Percentiles rank a stretch among this genome's conserved stretches.
These are phyloP conservation scores for Salix purpurea DNA, from an alignment of 345 rosid species.

Conservation along the genomic window DNA sequence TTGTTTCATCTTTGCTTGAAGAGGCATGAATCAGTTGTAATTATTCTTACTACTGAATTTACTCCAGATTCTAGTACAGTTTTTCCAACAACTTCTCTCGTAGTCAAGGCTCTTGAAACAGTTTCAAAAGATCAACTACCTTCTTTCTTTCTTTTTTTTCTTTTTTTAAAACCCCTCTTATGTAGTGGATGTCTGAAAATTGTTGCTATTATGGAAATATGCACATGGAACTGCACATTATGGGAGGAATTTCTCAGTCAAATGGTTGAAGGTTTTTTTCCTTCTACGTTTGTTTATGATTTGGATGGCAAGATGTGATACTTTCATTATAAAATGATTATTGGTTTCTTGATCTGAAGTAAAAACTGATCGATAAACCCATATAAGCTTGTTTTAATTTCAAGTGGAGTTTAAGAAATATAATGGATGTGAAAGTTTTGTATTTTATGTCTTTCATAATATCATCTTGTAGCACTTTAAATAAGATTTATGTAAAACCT, in stretches of 20 bases:
- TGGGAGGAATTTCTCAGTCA: conserved; percentile 95
- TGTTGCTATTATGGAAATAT: conserved; percentile 52
- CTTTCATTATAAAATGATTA: background rate
- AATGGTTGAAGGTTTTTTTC: conserved; percentile 83
- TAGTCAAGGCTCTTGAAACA: background rate
- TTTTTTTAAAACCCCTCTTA: background rate
- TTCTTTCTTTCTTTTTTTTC: too few relatives aligned
- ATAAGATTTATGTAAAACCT: background rate
- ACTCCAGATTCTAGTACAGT: conserved; percentile 4
- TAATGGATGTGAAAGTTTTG: background rate
- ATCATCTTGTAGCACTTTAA: background rate
- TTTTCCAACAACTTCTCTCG: background rate
- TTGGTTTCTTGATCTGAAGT: background rate
- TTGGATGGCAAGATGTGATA: background rate
- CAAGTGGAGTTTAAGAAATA: background rate
- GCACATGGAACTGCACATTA: conserved; percentile 98
- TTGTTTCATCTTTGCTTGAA: conserved; percentile 7
- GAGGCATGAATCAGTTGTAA: conserved; percentile 1
- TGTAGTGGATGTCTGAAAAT: background rate
- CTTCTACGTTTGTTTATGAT: background rate
- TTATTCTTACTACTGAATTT: background rate
- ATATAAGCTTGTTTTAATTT: background rate
- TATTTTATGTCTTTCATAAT: background rate
- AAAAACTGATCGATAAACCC: background rate
- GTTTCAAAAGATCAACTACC: background rate